A percentile compares a stretch with the other conserved stretches of the same genome.
These are phyloP conservation scores for Climacium dendroides DNA, from an alignment of 225 moss, liverwort and hornwort genomes.

Conservation along the genomic window DNA sequence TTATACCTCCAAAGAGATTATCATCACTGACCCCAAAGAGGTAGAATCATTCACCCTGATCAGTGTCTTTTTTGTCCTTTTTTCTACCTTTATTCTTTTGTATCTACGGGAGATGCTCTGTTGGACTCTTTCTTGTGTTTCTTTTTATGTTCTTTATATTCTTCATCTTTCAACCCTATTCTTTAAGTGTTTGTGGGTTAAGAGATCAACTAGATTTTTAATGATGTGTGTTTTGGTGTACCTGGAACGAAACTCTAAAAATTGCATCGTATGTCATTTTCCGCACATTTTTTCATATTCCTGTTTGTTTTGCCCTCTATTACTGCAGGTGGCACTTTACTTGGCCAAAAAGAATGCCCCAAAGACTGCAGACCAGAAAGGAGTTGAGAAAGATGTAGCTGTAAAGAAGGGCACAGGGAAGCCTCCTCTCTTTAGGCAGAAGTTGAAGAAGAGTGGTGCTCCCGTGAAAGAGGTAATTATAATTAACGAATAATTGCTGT, in stretches of 20 bases:
- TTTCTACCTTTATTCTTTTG: neutral
- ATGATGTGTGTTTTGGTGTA: too few relatives aligned
- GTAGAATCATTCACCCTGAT: constrained; percentile 4
- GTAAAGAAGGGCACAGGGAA: constrained; percentile 62
- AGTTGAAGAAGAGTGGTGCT: constrained; percentile 46
- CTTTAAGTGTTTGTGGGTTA: neutral
- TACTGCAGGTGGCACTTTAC: constrained; percentile 68
- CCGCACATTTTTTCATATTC: neutral
- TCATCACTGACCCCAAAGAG: constrained; percentile 96
- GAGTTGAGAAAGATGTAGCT: constrained; percentile 36
- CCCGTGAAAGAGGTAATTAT: constrained; percentile 52
- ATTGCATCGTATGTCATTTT: neutral
- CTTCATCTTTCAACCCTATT: neutral
- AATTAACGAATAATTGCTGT: neutral
- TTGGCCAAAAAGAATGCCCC: constrained; percentile 80
- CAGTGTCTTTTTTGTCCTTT: neutral
- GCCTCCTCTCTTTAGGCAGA: constrained; percentile 30
- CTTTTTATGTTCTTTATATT: neutral
- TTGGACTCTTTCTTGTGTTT: neutral
- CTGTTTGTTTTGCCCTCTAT: neutral
- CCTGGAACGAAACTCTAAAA: neutral
- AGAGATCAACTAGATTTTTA: neutral
- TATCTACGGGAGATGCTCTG: neutral
- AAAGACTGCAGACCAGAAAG: constrained; percentile 49
- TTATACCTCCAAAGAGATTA: constrained; percentile 67